Percentiles rank a stretch among this genome's conserved stretches.
phyloP scores from a whole-genome alignment of 805 yeast species.

The Saccharomycopsis guyanensis region DNA sequence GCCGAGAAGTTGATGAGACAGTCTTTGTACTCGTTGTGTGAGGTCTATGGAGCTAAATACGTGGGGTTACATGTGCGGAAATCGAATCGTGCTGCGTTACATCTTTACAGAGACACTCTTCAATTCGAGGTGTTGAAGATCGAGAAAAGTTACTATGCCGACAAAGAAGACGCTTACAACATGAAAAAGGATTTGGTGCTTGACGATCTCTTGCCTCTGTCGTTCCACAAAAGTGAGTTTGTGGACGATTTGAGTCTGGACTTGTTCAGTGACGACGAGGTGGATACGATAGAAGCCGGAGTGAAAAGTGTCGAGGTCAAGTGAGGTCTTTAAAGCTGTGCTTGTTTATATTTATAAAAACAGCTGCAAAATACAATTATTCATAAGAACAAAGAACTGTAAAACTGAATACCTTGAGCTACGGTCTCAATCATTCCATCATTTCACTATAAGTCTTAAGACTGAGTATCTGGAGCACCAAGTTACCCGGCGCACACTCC shows the following conservation, averaged over 20 bases:
- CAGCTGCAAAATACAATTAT: too few species aligned
- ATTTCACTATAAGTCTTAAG: too few species aligned
- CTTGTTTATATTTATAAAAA: too few species aligned
- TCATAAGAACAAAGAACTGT: too few species aligned
- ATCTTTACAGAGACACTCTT: slow-evolving; percentile 79
- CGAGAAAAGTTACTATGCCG: slow-evolving; percentile 88
- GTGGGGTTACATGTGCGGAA: slow-evolving; percentile 91
- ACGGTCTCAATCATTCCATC: too few species aligned
- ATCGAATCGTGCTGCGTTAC: slow-evolving; percentile 89
- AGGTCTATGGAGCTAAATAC: slow-evolving; percentile 70
- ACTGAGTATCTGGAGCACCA: too few species aligned
- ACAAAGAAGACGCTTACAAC: slow-evolving; percentile 95
- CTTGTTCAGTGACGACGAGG: slow-evolving; percentile 32
- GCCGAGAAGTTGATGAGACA: slow-evolving; percentile 90
- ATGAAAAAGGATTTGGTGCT: slow-evolving; percentile 69
- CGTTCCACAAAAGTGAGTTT: slow-evolving; percentile 38
- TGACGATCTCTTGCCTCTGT: slow-evolving; percentile 55
- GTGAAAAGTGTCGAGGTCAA: too few species aligned
- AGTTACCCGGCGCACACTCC: too few species aligned
- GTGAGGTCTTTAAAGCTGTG: too few species aligned
- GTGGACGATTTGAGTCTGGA: slow-evolving; percentile 52
- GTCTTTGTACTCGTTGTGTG: slow-evolving; percentile 69
- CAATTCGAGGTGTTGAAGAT: slow-evolving; percentile 74
- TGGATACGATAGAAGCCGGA: too few species aligned
- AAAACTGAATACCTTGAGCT: too few species aligned